Evolutionary conservation across 2,329 filamentous ascomycete species (phyloP), one percentile per base, ranked within the genome.

Genomic region (Cyanodermella asteris): DNA sequence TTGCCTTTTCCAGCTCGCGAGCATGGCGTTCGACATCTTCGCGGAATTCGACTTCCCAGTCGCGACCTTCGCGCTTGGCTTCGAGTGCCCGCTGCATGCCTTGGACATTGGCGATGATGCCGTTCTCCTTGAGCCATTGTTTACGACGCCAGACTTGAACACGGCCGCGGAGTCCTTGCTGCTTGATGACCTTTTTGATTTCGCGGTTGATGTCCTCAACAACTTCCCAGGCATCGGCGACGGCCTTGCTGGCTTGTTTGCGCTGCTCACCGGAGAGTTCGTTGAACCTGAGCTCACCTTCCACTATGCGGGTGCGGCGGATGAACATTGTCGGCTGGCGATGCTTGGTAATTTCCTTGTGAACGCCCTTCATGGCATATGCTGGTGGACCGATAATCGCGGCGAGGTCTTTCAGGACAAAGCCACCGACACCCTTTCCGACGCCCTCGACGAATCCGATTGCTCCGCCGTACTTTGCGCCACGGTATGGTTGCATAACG

Each of bases 321-420:
- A 36, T 28, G 19, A 32, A 34, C 6, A 20, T 19, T 6, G 30
- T 34, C 5, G 30, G 34, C 10, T 36, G 30, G 13, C 28, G 22
- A 6, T 45, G 42, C 31, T 53, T 52, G 30, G 39, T 39, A 7
- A 50, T 35, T 25, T 55, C 48, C 9, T 49, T 46, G 13, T 54
- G 44, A 2, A 51, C 29, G 4, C 53, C 53, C 32, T 55, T 55
- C 34, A 48, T 40, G 2, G 46, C 37, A 22, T 50, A 56, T 1
- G 48, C 49, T 5, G 43, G 28, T 4, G 54, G 46, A 2, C 51
- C 51, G 7, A 56, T 32, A 5, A 53, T 29, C 1, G 53, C 53
- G 8, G 50, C 45, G 7, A 55, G 43, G 13, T 54, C 49, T 30
- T 57, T 57, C 13, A 56, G 36, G 3, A 56, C 44, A 15, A 56